phyloP scores from a whole-genome alignment of 2,329 filamentous ascomycete genomes.

The Fusarium piperis region DNA sequence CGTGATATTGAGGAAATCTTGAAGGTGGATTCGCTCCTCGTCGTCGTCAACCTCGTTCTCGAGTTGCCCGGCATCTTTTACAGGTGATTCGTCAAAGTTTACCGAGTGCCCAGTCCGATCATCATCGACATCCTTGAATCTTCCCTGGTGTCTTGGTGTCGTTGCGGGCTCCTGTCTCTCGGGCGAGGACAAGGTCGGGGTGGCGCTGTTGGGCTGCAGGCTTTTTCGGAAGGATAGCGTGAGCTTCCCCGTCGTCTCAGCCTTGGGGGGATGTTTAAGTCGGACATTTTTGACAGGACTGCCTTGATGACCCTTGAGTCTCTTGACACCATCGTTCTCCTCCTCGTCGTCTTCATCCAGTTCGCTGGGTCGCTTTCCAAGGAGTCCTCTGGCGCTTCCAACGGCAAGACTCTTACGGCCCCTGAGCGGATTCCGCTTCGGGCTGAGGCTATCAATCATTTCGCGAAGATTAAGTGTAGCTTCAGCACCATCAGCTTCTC shows the following conservation, averaged over 20 bases:
- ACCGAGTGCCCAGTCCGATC: slow-evolving; percentile 57
- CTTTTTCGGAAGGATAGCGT: slow-evolving; percentile 61
- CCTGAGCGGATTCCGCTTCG: slow-evolving; percentile 73
- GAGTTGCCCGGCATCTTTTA: slow-evolving; percentile 54
- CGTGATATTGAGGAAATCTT: slow-evolving; percentile 94
- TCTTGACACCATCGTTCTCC: slow-evolving; percentile 70
- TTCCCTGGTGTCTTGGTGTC: slow-evolving; percentile 66
- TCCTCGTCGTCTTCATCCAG: slow-evolving; percentile 71
- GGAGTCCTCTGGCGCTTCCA: slow-evolving; percentile 75
- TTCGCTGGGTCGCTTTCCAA: slow-evolving; percentile 79
- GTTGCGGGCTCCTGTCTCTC: slow-evolving; percentile 54
- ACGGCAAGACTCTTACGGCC: slow-evolving; percentile 81
- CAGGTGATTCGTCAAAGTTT: slow-evolving; percentile 54
- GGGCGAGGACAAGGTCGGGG: slow-evolving; percentile 59
- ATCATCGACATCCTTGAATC: slow-evolving; percentile 64
- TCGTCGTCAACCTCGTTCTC: slow-evolving; percentile 61
- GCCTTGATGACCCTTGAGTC: slow-evolving; percentile 75
- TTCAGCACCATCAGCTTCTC: slow-evolving; percentile 60
- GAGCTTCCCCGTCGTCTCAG: slow-evolving; percentile 70
- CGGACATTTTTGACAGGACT: slow-evolving; percentile 82
- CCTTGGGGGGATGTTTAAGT: slow-evolving; percentile 74
- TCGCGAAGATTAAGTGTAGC: slow-evolving; percentile 75
- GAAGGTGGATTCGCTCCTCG: slow-evolving; percentile 77
- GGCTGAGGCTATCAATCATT: slow-evolving; percentile 81
- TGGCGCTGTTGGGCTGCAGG: slow-evolving; percentile 57